Conservation (phyloP, 2,329 filamentous ascomycete species). For the Botrytis aclada region DNA sequence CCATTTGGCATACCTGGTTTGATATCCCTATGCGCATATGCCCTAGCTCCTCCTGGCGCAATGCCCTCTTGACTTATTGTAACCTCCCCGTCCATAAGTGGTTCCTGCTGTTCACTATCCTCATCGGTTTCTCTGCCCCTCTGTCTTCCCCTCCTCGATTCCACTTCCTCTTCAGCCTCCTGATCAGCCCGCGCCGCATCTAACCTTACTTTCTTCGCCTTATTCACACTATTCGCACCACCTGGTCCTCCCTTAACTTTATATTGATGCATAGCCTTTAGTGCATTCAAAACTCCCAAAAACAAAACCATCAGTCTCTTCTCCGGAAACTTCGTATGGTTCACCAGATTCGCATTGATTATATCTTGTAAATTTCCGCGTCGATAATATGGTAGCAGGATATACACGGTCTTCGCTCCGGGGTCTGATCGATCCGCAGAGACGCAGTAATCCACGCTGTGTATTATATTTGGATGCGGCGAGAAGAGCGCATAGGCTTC, state of each 20-base stretch:
- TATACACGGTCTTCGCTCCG: slow-evolving; percentile 89
- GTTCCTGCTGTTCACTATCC: slow-evolving; percentile 72
- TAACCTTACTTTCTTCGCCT: slow-evolving; percentile 42
- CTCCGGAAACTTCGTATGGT: slow-evolving; percentile 88
- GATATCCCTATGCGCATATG: slow-evolving; percentile 94
- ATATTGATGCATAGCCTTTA: slow-evolving; percentile 91
- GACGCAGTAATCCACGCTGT: slow-evolving; percentile 77
- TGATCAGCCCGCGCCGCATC: slow-evolving; percentile 42
- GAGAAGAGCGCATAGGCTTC: slow-evolving; percentile 92
- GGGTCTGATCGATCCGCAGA: slow-evolving; percentile 67
- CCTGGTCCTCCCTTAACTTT: slow-evolving; percentile 59
- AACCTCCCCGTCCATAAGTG: slow-evolving; percentile 78
- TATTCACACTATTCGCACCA: slow-evolving; percentile 47
- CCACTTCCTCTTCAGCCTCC: slow-evolving; percentile 40
- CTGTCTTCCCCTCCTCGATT: slow-evolving; percentile 43
- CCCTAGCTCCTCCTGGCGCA: slow-evolving; percentile 65
- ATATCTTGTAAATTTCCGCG: slow-evolving; percentile 95
- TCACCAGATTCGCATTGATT: slow-evolving; percentile 98
- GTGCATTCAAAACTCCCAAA: slow-evolving; percentile 82
- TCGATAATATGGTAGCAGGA: slow-evolving; percentile 91
- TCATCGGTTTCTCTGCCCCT: slow-evolving; percentile 49
- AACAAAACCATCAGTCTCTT: slow-evolving; percentile 84
- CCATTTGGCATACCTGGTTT: slow-evolving; percentile 70
- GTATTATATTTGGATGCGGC: slow-evolving; percentile 81
- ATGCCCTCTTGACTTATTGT: slow-evolving; percentile 64